Percentiles rank a stretch among this genome's conserved stretches.
Evolutionary conservation across 2,329 filamentous ascomycete genomes (phyloP).

Genomic region (Cladosporium sp.): DNA sequence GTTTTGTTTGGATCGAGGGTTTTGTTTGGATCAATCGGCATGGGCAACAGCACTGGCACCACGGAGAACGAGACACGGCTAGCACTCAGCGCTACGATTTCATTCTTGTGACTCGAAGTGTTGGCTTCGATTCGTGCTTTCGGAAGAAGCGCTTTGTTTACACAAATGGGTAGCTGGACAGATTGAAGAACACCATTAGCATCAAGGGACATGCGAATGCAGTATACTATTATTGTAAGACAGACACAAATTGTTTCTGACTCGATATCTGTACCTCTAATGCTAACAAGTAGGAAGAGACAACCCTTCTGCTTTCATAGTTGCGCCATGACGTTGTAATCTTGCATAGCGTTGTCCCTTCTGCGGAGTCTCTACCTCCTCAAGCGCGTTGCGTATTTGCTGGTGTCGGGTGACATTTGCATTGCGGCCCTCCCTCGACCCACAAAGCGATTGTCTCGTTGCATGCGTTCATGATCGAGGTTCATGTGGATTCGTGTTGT

Average conservation of each 20-base stretch:
- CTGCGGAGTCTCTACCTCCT: neutral
- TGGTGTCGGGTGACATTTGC: neutral
- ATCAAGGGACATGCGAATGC: neutral
- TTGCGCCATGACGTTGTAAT: neutral
- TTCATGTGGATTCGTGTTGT: neutral
- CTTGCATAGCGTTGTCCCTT: neutral
- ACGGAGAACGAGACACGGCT: neutral
- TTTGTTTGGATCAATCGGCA: neutral
- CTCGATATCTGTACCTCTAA: neutral
- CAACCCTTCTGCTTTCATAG: neutral
- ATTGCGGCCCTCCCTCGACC: neutral
- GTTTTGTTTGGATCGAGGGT: neutral
- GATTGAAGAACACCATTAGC: neutral
- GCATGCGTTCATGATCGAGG: neutral
- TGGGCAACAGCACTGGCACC: neutral
- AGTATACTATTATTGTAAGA: neutral
- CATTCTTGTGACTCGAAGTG: neutral
- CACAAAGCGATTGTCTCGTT: neutral
- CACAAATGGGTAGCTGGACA: neutral
- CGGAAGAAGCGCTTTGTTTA: neutral
- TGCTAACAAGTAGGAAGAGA: neutral
- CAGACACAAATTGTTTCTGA: neutral
- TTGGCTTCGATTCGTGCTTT: neutral
- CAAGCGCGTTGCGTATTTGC: neutral
- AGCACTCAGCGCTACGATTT: neutral